Evolutionary conservation across 129 eudicot species (phyloP).

Genomic region (Flaveria linearis): DNA sequence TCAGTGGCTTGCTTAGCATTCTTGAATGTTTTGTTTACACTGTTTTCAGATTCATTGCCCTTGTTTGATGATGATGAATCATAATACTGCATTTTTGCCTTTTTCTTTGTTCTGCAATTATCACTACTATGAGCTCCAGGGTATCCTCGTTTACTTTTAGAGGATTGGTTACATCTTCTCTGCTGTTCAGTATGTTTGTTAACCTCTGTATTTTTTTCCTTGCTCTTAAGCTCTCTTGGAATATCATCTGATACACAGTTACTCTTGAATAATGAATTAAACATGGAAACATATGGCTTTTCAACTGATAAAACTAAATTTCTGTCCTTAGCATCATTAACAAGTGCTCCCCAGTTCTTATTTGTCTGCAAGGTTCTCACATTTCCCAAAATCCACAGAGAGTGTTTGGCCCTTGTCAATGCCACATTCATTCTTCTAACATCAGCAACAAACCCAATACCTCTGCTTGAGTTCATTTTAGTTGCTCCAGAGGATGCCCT

Average conservation of each 20-base stretch:
- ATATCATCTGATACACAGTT: conserved; percentile 26
- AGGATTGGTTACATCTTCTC: conserved; percentile 25
- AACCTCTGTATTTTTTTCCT: conserved; percentile 36
- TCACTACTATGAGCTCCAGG: conserved; percentile 28
- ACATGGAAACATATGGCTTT: conserved; percentile 62
- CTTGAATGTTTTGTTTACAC: conserved; percentile 22
- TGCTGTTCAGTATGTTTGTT: conserved; percentile 39
- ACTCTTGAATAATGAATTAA: conserved; percentile 29
- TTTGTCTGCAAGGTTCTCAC: conserved; percentile 75
- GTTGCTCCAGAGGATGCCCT: conserved; percentile 51
- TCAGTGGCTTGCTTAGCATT: conserved; percentile 26
- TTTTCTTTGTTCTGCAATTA: conserved; percentile 36
- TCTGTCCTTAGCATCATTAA: conserved; percentile 70
- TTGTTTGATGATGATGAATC: conserved; percentile 27
- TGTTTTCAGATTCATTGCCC: conserved; percentile 35
- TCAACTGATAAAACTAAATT: conserved; percentile 56
- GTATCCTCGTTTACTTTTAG: conserved; percentile 47
- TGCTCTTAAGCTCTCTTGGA: conserved; percentile 33
- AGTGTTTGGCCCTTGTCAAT: conserved; percentile 83
- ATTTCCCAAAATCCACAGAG: conserved; percentile 91
- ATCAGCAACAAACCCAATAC: conserved; percentile 94
- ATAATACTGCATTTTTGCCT: conserved; percentile 29
- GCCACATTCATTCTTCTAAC: conserved; percentile 99
- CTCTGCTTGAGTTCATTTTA: conserved; percentile 35
- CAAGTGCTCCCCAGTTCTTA: conserved; percentile 86